Evolutionary conservation across 2,329 filamentous ascomycete species (phyloP).

Genomic region (Fusarium tricinctum): DNA sequence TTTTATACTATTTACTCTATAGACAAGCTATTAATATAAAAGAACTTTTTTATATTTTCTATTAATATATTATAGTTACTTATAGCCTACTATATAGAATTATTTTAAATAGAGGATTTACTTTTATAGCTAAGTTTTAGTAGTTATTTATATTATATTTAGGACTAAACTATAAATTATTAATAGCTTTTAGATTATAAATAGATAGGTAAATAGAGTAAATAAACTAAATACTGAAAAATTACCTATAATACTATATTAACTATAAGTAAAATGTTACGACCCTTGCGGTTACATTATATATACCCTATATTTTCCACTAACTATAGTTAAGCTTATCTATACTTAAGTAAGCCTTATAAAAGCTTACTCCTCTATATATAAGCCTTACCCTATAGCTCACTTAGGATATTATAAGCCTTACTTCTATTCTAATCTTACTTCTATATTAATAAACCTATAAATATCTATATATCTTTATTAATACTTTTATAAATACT

Average conservation of each 20-base stretch:
- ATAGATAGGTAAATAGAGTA: neutral
- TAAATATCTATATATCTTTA: too few species aligned
- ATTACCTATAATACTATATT: constrained; percentile 28
- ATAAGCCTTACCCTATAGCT: too few species aligned
- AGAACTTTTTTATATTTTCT: neutral
- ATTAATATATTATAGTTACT: neutral
- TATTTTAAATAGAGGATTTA: neutral
- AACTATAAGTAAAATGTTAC: neutral
- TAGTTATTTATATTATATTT: neutral
- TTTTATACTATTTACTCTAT: neutral
- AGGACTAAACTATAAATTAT: neutral
- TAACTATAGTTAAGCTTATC: too few species aligned
- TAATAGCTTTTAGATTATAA: neutral
- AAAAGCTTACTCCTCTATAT: too few species aligned
- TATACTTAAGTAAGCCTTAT: too few species aligned
- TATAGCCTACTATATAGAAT: neutral
- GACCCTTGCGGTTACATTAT: too few species aligned
- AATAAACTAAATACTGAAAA: neutral
- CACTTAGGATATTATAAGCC: too few species aligned
- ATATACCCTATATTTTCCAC: too few species aligned
- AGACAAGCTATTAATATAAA: neutral
- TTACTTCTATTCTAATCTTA: too few species aligned
- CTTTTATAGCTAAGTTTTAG: neutral
- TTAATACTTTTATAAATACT: too few species aligned
- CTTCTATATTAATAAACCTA: too few species aligned